Percentiles rank a stretch among this genome's conserved stretches.
These are phyloP conservation scores for Fragaria vesca DNA, from an alignment of 306 rosid genomes.

Conservation along the genomic window DNA sequence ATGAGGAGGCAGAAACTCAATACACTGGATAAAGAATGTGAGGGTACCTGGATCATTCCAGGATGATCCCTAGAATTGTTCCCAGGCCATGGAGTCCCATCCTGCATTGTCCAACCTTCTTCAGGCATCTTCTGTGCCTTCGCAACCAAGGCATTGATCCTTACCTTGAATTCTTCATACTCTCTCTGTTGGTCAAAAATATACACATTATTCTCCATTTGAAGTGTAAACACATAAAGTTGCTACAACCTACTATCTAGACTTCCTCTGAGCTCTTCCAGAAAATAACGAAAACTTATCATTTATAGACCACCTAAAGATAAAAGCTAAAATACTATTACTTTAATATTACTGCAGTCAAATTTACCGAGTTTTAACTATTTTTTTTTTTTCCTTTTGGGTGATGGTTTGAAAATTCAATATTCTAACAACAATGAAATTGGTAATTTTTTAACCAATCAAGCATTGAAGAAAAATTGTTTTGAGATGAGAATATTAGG, in stretches of 20 bases:
- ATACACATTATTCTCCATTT: not conserved
- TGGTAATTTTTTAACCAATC: not conserved
- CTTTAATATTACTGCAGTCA: not conserved
- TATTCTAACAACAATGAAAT: not conserved
- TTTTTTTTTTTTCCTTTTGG: not conserved
- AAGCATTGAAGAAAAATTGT: not conserved
- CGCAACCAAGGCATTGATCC: slow-evolving; percentile 88
- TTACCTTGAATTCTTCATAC: slow-evolving; percentile 93
- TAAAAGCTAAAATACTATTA: not conserved
- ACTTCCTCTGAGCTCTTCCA: slow-evolving; percentile 6
- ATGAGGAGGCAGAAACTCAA: not conserved
- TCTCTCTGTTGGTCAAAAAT: slow-evolving; percentile 64
- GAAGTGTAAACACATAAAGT: not conserved
- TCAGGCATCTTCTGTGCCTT: slow-evolving; percentile 98
- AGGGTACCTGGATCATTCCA: slow-evolving; percentile 96
- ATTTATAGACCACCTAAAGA: not conserved
- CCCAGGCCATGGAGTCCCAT: slow-evolving; percentile 99
- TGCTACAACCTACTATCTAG: not conserved
- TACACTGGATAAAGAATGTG: slow-evolving; percentile 7
- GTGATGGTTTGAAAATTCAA: not conserved
- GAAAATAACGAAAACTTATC: not conserved
- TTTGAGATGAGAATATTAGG: not conserved
- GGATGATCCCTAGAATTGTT: slow-evolving; percentile 99
- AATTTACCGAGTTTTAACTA: not conserved
- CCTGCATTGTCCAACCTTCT: slow-evolving; percentile 99